Evolutionary conservation across 495 filamentous ascomycete species (phyloP).

Genomic region (Daldinia vernicosa): DNA sequence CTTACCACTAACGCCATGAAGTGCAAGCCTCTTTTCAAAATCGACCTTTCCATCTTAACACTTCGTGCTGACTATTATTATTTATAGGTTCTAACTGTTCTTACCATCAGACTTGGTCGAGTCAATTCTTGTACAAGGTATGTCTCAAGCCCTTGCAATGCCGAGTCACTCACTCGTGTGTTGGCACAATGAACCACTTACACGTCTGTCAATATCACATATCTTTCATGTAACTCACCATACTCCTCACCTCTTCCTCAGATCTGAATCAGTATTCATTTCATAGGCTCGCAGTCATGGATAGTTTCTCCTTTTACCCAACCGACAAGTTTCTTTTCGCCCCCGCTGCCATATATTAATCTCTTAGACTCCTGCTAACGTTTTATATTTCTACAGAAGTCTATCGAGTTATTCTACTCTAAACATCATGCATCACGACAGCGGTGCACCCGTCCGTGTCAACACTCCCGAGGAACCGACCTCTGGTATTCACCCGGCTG

Average conservation of each 20-base stretch:
- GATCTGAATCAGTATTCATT: neutral
- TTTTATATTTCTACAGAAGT: constrained; percentile 5
- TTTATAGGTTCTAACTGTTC: constrained; percentile 13
- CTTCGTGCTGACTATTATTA: constrained; percentile 3
- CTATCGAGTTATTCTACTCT: constrained; percentile 18
- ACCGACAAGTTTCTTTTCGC: neutral
- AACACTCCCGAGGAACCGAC: constrained; percentile 3
- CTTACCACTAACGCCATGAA: neutral
- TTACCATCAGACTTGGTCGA: constrained; percentile 18
- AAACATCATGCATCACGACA: constrained; percentile 20
- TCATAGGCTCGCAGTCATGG: neutral
- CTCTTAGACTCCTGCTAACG: neutral
- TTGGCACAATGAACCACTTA: neutral
- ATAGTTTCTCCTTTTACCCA: neutral
- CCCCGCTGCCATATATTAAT: neutral
- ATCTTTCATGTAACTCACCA: neutral
- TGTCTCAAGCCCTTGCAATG: neutral
- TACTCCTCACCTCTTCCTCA: neutral
- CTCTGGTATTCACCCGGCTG: constrained; percentile 11
- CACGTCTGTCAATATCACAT: neutral
- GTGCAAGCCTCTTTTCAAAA: neutral
- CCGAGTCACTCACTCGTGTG: constrained; percentile 1
- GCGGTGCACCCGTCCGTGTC: constrained; percentile 5
- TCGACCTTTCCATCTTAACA: neutral
- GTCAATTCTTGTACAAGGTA: constrained; percentile 26